phyloP scores from a whole-genome alignment of 2,329 filamentous ascomycete genomes.

The Rosellinia necatrix region DNA sequence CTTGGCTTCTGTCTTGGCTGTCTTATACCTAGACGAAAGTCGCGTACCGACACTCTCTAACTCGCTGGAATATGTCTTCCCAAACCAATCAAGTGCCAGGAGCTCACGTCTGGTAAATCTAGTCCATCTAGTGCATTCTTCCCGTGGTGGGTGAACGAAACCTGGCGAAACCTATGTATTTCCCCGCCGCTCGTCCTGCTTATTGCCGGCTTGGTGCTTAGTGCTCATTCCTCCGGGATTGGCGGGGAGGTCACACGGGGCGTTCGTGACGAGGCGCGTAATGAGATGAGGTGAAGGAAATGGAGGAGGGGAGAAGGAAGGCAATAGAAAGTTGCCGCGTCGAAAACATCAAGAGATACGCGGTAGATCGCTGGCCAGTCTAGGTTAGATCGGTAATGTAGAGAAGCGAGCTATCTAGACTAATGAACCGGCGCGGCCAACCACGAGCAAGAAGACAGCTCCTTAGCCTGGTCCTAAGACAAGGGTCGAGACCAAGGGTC shows the following conservation, averaged over 20 bases:
- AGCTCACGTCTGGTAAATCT: neutral
- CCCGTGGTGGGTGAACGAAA: neutral
- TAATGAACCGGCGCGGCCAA: too few relatives aligned
- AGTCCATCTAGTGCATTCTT: neutral
- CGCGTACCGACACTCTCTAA: neutral
- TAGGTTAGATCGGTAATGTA: too few relatives aligned
- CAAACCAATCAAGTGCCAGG: neutral
- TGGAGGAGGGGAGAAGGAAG: too few relatives aligned
- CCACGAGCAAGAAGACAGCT: neutral
- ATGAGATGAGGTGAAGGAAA: conserved; percentile 3
- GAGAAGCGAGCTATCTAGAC: too few relatives aligned
- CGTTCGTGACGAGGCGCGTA: neutral
- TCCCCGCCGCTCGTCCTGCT: neutral
- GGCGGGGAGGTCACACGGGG: neutral
- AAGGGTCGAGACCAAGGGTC: conserved; percentile 9
- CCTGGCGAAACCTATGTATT: neutral
- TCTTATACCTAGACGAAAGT: neutral
- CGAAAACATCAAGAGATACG: conserved; percentile 6
- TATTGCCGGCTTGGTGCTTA: neutral
- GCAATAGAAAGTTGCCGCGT: neutral
- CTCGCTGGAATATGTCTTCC: neutral
- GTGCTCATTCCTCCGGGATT: conserved; percentile 5
- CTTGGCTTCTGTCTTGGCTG: conserved; percentile 18
- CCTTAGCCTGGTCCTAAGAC: neutral
- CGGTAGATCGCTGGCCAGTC: neutral